Base-by-base conservation (phyloP, 352 stramenopile genomes). In the Pythium rhizo-oryzae region DNA sequence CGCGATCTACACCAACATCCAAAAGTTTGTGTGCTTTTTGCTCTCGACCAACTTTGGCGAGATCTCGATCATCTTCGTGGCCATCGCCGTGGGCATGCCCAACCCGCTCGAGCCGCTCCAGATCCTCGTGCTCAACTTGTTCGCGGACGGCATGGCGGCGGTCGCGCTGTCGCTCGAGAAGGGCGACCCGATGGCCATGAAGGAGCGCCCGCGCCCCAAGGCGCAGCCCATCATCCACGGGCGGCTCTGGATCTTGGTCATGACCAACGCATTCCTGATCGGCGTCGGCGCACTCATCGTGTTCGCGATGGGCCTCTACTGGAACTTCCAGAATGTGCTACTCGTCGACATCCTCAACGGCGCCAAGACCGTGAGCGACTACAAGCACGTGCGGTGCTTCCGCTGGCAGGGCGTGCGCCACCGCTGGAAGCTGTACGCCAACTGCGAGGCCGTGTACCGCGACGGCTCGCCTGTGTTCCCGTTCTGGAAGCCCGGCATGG, bases 71-170 rank as follows among this genome's bases (percentile, higher is more conserved):
- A 85, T 94, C 55, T 90, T 92, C 30, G 62, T 79, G 30, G 84
- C 77, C 1, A 84, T 92, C n/a, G 81, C 84, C 24, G 72, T 77
- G 23, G 86, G 82, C 0, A 76, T 90, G 28, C 84, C 84, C 15
- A 74, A 90, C 47, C 97, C 97, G 12, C 70, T 99, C 11, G 98
- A 98, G 65, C 91, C 97, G 25, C 89, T 99, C 19, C 97, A 99
- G 84, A 99, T 99, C 79, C 75, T 99, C 30, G 98, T 98, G 78
- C 86, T 99, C n/a, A 99, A 99, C 73, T 76, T 99, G n/a, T 99
- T 99, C 70, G 99, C 98, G 70, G 97, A 99, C 33, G 86, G 86
- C 9, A 92, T 92, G 81, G 84, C 86, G 33, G 86, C 82, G 0
- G 82, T 89, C 1, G 81, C 85, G n/a, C 50, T 93, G 25, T 91